These are phyloP conservation scores for Penicillium pulvis DNA, from an alignment of 495 filamentous ascomycete genomes.

Conservation along the genomic window DNA sequence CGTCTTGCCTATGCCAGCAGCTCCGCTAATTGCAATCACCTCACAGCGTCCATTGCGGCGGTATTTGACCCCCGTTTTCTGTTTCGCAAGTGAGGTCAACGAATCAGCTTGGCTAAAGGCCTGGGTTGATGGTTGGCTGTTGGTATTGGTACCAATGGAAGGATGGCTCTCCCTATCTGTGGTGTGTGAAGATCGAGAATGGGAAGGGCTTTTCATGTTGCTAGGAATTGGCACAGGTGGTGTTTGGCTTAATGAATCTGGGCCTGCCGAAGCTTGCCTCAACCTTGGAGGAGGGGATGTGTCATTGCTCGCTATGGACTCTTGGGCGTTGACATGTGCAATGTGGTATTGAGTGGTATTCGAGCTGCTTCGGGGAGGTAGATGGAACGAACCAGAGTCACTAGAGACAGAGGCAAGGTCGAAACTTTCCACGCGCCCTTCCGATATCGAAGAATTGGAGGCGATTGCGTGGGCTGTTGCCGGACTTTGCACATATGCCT, in stretches of 20 bases:
- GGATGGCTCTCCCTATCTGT: constrained; percentile 40
- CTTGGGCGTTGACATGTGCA: constrained; percentile 36
- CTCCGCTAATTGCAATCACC: constrained; percentile 74
- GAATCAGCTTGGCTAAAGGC: constrained; percentile 37
- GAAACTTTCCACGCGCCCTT: constrained; percentile 55
- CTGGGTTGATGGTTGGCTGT: constrained; percentile 34
- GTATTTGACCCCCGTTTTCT: constrained; percentile 55
- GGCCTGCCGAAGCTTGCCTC: constrained; percentile 9
- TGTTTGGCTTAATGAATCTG: constrained; percentile 13
- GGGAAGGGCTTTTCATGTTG: constrained; percentile 40
- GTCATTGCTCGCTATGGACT: constrained; percentile 40
- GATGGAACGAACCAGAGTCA: constrained; percentile 56
- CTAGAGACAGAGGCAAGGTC: constrained; percentile 51
- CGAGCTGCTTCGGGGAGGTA: constrained; percentile 44
- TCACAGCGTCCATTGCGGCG: constrained; percentile 72
- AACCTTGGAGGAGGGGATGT: constrained; percentile 28
- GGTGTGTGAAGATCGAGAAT: constrained; percentile 41
- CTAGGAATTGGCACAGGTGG: constrained; percentile 14
- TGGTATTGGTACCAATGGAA: constrained; percentile 26
- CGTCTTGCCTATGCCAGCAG: constrained; percentile 81
- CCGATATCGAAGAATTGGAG: constrained; percentile 60
- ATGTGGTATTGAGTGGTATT: constrained; percentile 35
- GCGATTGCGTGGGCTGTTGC: constrained; percentile 49
- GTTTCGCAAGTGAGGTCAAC: constrained; percentile 34
- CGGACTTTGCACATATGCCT: constrained; percentile 39